Evolutionary conservation across 768 basidiomycete species (phyloP).

Genomic region (Suillus occidentalis): DNA sequence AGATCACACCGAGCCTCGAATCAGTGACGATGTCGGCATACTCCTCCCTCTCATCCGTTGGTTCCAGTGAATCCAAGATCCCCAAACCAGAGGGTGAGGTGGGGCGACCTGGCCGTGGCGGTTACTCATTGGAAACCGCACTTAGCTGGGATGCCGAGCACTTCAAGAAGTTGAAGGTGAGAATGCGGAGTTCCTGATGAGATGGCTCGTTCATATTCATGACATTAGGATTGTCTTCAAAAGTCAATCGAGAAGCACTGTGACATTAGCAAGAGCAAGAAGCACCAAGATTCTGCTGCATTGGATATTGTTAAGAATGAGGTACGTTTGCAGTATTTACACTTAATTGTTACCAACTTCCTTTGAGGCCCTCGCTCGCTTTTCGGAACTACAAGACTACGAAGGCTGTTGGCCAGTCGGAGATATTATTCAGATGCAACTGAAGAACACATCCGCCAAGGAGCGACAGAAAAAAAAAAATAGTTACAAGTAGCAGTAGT

Average conservation of each 20-base stretch:
- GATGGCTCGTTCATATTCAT: no score
- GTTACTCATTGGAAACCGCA: slow-evolving; percentile 11
- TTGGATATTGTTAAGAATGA: no score
- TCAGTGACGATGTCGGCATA: no score
- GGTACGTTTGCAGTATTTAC: no score
- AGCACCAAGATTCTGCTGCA: not conserved
- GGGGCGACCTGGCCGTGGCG: slow-evolving; percentile 8
- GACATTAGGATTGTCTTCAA: not conserved
- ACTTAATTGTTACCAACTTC: no score
- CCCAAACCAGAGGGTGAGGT: slow-evolving; percentile 10
- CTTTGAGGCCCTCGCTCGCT: no score
- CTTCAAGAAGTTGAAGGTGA: slow-evolving; percentile 7
- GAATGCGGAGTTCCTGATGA: no score
- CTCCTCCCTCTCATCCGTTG: not conserved
- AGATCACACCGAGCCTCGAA: no score
- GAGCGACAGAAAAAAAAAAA: not conserved
- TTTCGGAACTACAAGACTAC: no score
- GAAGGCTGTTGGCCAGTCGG: not conserved
- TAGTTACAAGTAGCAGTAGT: no score
- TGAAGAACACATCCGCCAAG: not conserved
- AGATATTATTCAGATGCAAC: slow-evolving; percentile 4
- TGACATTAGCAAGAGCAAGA: not conserved
- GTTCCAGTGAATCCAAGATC: slow-evolving; percentile 4
- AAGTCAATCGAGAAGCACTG: not conserved
- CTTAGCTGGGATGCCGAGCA: not conserved